A percentile compares a stretch with the other conserved stretches of the same genome.
Conservation (phyloP, 2,329 filamentous ascomycete species). For the Epichloe typhina region DNA sequence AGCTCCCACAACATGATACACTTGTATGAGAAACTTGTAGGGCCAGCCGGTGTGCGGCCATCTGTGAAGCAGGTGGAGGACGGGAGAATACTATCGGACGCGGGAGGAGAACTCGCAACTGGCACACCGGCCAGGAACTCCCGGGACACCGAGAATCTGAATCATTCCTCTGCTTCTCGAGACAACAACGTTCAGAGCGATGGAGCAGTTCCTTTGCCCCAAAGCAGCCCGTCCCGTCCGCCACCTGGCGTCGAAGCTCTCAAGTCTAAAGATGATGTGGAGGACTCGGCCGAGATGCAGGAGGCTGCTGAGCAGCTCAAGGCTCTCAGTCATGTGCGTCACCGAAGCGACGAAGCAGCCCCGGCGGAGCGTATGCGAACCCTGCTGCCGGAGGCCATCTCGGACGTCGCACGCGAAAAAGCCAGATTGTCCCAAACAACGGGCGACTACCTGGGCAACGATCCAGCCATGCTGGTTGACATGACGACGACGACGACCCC, state of each 20-base stretch:
- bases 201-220: slow-evolving; percentile 12
- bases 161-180: slow-evolving; percentile 12
- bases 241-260: slow-evolving; percentile 10
- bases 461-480: slow-evolving; percentile 12
- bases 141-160: slow-evolving; percentile 15
- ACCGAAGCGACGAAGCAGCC: slow-evolving; percentile 32
- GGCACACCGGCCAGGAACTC: slow-evolving; percentile 18
- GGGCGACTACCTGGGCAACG: slow-evolving; percentile 19
- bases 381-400: slow-evolving; percentile 24
- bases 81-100: slow-evolving; percentile 41
- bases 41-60: slow-evolving; percentile 28
- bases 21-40: slow-evolving; percentile 46
- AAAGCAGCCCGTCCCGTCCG: slow-evolving; percentile 15
- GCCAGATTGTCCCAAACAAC: slow-evolving; percentile 19
- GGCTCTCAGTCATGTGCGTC: slow-evolving; percentile 49
- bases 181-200: slow-evolving; percentile 14
- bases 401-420: slow-evolving; percentile 17
- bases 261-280: slow-evolving; percentile 26
- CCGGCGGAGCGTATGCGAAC: slow-evolving; percentile 22
- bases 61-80: slow-evolving; percentile 43
- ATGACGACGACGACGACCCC: slow-evolving; percentile 12
- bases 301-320: slow-evolving; percentile 55
- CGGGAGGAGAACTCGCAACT: slow-evolving; percentile 34
- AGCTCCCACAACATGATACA: slow-evolving; percentile 55
- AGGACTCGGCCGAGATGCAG: slow-evolving; percentile 57